A percentile compares a stretch with the other conserved stretches of the same genome.
Conservation (phyloP, 192 early-diverging fungal species). For the Paraglomus brasilianum region DNA sequence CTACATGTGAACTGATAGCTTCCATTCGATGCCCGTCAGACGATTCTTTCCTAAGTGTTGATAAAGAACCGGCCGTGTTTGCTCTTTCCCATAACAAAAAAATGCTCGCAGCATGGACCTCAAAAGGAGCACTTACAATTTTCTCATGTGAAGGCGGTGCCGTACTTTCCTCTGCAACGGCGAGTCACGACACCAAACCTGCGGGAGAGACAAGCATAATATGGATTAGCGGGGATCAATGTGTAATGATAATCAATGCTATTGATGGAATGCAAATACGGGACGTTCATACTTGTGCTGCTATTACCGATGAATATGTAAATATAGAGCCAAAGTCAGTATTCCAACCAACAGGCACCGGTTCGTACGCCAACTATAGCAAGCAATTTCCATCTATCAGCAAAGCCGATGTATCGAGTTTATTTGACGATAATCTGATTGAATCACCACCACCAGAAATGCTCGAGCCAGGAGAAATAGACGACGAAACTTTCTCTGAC, state of each 20-base stretch:
- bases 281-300: slow-evolving; percentile 14
- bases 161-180: neutral
- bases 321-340: too few relatives aligned
- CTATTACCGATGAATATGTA: neutral
- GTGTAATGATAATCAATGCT: neutral
- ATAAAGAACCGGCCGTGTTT: slow-evolving; percentile 1
- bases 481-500: too few relatives aligned
- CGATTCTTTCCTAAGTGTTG: slow-evolving; percentile 3
- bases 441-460: too few relatives aligned
- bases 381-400: too few relatives aligned
- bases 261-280: neutral
- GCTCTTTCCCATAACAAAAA: neutral
- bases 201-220: neutral
- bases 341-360: too few relatives aligned
- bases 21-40: neutral
- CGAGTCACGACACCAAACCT: too few relatives aligned
- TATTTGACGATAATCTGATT: too few relatives aligned
- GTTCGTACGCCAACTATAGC: too few relatives aligned
- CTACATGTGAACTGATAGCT: neutral
- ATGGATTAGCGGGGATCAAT: slow-evolving; percentile 5
- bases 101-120: slow-evolving; percentile 21
- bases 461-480: too few relatives aligned
- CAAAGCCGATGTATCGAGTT: too few relatives aligned
- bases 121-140: slow-evolving; percentile 15
- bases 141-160: slow-evolving; percentile 4